Conservation (phyloP, 441 rosid genomes). For the Codiaeum variegatum region DNA sequence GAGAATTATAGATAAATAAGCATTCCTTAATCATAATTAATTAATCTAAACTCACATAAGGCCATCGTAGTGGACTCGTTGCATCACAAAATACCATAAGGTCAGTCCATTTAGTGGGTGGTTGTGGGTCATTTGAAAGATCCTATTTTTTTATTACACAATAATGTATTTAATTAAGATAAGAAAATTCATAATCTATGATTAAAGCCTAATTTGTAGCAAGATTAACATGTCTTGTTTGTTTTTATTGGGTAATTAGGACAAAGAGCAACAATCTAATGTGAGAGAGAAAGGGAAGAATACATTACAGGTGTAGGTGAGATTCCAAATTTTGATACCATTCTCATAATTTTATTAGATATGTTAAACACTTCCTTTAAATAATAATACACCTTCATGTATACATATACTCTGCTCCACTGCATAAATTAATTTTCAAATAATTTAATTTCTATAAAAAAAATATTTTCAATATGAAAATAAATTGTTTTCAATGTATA, state of each 20-base stretch:
- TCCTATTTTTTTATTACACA: slow-evolving; percentile 17
- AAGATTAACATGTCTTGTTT: slow-evolving; percentile 19
- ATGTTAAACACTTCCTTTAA: background rate
- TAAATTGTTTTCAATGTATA: no score
- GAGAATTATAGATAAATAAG: background rate
- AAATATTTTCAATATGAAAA: no score
- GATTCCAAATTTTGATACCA: slow-evolving; percentile 19
- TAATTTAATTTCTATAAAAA: no score
- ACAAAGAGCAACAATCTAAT: slow-evolving; percentile 5
- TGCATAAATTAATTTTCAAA: no score
- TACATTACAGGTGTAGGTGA: slow-evolving; percentile 15
- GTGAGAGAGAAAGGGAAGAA: slow-evolving; percentile 1
- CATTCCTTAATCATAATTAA: slow-evolving; percentile 11
- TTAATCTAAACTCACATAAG: slow-evolving; percentile 24
- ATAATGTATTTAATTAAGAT: slow-evolving; percentile 16
- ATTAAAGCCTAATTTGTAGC: slow-evolving; percentile 21
- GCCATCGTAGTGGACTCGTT: slow-evolving; percentile 22
- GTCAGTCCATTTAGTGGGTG: slow-evolving; percentile 18
- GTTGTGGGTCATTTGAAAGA: slow-evolving; percentile 29
- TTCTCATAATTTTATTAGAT: background rate
- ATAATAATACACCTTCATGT: no score
- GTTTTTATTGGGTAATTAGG: slow-evolving; percentile 16
- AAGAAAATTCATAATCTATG: background rate
- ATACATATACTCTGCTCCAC: no score
- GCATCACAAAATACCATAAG: slow-evolving; percentile 8